phyloP scores from a whole-genome alignment of 768 basidiomycete genomes.

The Lactarius hengduanensis region DNA sequence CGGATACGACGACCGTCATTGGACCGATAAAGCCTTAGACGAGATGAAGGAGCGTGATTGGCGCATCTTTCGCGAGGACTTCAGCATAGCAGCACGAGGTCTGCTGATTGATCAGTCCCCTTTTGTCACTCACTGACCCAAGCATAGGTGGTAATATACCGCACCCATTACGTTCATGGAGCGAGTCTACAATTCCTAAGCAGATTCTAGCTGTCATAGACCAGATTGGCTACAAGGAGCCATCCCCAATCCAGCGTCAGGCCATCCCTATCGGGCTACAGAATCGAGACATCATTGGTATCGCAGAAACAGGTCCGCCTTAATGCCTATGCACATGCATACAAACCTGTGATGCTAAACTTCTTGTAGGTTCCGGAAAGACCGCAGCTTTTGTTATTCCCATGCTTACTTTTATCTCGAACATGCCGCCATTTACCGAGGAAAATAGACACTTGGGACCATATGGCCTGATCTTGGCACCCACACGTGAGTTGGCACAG shows the following conservation, averaged over 20 bases:
- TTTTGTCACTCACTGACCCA: conserved; percentile 9
- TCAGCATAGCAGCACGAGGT: conserved; percentile 93
- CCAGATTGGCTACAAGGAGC: conserved; percentile 93
- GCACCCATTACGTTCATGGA: conserved; percentile 90
- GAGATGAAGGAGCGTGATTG: conserved; percentile 99
- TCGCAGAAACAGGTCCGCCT: conserved; percentile 89
- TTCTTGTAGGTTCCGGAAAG: conserved; percentile 84
- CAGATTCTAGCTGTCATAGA: conserved; percentile 82
- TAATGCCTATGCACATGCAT: background rate
- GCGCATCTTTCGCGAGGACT: conserved; percentile 99
- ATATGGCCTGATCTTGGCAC: conserved; percentile 88
- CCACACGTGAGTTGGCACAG: conserved; percentile 97
- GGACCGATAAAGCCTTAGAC: conserved; percentile 88
- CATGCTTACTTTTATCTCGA: conserved; percentile 92
- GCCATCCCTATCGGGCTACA: conserved; percentile 99
- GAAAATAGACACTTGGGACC: conserved; percentile 94
- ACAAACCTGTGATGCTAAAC: background rate
- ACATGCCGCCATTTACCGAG: conserved; percentile 81
- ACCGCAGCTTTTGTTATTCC: conserved; percentile 98
- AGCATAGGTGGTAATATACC: conserved; percentile 84
- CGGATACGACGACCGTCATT: conserved; percentile 92
- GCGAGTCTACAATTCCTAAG: conserved; percentile 80
- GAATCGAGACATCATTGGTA: conserved; percentile 96
- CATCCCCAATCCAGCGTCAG: conserved; percentile 94
- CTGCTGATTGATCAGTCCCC: conserved; percentile 18